Evolutionary conservation across 176 grass and related monocot species (phyloP).

Genomic region (Triticum urartu): DNA sequence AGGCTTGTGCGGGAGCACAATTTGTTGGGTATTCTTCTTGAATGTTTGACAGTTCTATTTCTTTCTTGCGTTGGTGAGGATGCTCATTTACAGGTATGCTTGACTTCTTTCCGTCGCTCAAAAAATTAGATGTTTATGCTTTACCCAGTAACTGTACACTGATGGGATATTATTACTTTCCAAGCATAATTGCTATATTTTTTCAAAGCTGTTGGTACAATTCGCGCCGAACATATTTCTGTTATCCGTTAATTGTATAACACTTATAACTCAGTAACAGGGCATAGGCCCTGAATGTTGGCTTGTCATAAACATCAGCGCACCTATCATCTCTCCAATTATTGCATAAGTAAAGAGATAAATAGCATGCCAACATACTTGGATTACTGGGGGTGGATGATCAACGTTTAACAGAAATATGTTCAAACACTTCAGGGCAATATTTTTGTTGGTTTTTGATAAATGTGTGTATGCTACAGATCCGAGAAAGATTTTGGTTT

Average conservation of each 20-base stretch:
- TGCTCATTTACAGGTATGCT: constrained; percentile 71
- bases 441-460: constrained; percentile 22
- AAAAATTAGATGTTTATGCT: constrained; percentile 16
- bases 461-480: constrained; percentile 11
- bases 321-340: not conserved
- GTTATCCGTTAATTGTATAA: not conserved
- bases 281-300: constrained; percentile 1
- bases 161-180: not conserved
- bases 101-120: not conserved
- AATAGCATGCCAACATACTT: not conserved
- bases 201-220: not conserved
- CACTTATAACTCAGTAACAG: not conserved
- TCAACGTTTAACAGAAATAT: not conserved
- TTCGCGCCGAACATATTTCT: not conserved
- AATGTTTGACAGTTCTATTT: constrained; percentile 75
- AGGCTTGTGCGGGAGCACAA: constrained; percentile 80
- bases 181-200: not conserved
- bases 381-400: constrained; percentile 14
- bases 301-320: not conserved
- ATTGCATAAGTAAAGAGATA: not conserved
- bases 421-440: not conserved
- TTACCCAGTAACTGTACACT: not conserved
- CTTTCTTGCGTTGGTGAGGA: constrained; percentile 72
- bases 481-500: constrained; percentile 9
- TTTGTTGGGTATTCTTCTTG: constrained; percentile 71